Base-by-base conservation (phyloP, 2,329 filamentous ascomycete species). In the Zalaria obscura region DNA sequence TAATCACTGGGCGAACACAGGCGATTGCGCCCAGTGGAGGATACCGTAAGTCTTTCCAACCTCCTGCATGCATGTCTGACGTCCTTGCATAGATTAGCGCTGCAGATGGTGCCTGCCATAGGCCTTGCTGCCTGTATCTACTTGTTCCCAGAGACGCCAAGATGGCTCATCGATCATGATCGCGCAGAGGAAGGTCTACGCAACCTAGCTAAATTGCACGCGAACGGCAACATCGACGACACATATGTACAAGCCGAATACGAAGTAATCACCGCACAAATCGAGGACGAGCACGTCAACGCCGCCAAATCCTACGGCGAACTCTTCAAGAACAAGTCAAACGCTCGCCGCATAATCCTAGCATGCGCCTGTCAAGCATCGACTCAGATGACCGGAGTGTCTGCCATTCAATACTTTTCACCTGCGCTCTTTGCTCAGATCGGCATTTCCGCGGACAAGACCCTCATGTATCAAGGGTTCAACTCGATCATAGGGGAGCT, bases 401-500 rank as follows among this genome's bases (percentile, higher is more conserved):
- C 42, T 8, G 52, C 53, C 5, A 55, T 56, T 25, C 54, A 55
- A 40, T 56, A 55, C 40, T 56, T 52, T 48, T 44, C 44, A 3
- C 50, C 51, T 2, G 40, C 46, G n/a, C 55, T 56, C 36, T 55
- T 49, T 35, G 44, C 34, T 2, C 45, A 51, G 38, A 47, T 54
- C 6, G 49, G 48, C 8, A 52, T 53, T 5, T 41, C 36, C 3
- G 48, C 48, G 2, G 40, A 42, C 8, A 26, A 41, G 8, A 45
- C 52, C 2, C 40, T 53, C 10, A 46, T 51, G 10, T 49, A 48
- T 10, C 45, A 50, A 33, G 51, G 40, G 1, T 45, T 55, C 35
- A 50, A 47, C 27, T 46, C 48, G 8, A 48, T 55, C 8, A 72
- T 83, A 40, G 79, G 77, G 2, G 61, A 83, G 5, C 53, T 82